A percentile compares a stretch with the other conserved stretches of the same genome.
These are phyloP conservation scores for Chloromonas sp. DNA, from an alignment of 163 green algal genomes.

Conservation along the genomic window DNA sequence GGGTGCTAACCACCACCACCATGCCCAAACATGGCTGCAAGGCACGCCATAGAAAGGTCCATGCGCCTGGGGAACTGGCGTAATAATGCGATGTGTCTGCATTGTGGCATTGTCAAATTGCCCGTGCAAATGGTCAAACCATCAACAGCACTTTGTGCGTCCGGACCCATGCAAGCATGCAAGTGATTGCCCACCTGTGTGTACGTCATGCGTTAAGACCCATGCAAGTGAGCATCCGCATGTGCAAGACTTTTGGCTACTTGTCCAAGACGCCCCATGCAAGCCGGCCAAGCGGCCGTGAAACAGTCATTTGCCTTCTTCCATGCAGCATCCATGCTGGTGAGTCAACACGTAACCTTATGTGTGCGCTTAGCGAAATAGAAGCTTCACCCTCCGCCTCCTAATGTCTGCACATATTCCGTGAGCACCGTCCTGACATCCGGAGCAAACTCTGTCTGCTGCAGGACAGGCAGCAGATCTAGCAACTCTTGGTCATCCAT, in stretches of 20 bases:
- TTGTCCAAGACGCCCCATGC: neutral
- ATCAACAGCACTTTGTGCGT: no score
- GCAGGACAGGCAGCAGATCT: conserved; percentile 32
- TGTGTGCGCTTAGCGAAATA: neutral
- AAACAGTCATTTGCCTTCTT: no score
- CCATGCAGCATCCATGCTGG: no score
- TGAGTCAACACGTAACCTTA: no score
- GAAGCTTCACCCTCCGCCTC: neutral
- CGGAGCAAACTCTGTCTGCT: conserved; percentile 20
- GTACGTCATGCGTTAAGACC: no score
- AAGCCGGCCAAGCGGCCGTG: neutral
- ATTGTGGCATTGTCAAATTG: neutral
- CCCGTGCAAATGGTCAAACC: no score
- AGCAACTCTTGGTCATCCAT: conserved; percentile 43
- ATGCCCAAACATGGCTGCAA: neutral
- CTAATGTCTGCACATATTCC: neutral
- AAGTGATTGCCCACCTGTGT: no score
- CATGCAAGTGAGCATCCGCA: neutral
- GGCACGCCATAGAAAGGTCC: neutral
- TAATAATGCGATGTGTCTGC: neutral
- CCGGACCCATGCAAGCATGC: no score
- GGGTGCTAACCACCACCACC: neutral
- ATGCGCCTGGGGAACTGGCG: neutral
- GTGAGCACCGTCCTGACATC: conserved; percentile 17
- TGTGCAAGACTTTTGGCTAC: neutral